These are phyloP conservation scores for Aspergillus sparsus DNA, from an alignment of 495 filamentous ascomycete species.

Conservation along the genomic window DNA sequence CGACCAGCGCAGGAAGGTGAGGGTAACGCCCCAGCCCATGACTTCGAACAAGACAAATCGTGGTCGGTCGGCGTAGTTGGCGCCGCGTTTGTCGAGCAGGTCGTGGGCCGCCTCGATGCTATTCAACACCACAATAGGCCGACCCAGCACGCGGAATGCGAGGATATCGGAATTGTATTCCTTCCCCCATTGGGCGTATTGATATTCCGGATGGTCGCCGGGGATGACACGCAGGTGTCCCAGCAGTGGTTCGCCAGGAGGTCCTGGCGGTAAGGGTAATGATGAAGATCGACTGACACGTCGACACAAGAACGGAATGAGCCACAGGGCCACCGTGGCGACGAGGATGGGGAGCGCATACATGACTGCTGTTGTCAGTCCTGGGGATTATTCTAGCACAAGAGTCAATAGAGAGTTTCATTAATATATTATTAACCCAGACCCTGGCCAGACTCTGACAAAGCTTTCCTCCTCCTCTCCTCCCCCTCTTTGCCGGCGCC, in stretches of 20 bases:
- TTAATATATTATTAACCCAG: no score
- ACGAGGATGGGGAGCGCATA: no score
- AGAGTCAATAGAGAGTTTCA: no score
- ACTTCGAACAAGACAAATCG: constrained; percentile 47
- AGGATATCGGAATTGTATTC: constrained; percentile 27
- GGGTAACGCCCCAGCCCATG: constrained; percentile 27
- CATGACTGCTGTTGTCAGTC: no score
- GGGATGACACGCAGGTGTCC: constrained; percentile 31
- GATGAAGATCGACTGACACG: no score
- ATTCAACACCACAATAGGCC: constrained; percentile 25
- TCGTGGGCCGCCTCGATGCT: constrained; percentile 26
- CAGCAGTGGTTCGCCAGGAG: constrained; percentile 19
- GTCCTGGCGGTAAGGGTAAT: constrained; percentile 16
- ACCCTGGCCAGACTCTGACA: no score
- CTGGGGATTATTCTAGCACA: no score
- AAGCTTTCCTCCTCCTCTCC: no score
- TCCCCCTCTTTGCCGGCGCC: no score
- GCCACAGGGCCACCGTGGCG: no score
- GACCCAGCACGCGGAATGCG: constrained; percentile 24
- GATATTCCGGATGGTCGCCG: constrained; percentile 19
- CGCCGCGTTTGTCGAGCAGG: constrained; percentile 26
- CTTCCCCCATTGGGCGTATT: constrained; percentile 26
- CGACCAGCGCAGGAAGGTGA: constrained; percentile 51
- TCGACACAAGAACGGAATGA: no score
- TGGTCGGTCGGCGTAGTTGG: constrained; percentile 28